These are phyloP conservation scores for Boletus rex-veris DNA, from an alignment of 768 basidiomycete species.

Conservation along the genomic window DNA sequence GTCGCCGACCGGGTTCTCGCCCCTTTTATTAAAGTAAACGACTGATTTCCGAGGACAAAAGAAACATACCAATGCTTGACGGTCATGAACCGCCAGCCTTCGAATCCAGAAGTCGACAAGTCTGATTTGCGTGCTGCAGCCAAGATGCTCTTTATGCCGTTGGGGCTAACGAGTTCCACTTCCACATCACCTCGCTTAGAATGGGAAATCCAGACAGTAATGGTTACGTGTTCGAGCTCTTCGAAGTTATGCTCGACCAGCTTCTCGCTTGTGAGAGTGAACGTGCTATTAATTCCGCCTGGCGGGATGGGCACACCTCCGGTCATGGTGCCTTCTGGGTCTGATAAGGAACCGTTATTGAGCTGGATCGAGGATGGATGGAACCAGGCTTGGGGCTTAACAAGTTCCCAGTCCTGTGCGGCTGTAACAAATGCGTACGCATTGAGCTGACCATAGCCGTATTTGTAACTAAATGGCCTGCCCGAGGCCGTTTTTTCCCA, in stretches of 20 bases:
- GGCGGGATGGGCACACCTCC: conserved; percentile 66
- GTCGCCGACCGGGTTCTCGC: conserved; percentile 83
- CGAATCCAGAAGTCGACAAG: conserved; percentile 61
- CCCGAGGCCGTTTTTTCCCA: conserved; percentile 76
- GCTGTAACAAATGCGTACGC: conserved; percentile 78
- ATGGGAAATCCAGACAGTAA: conserved; percentile 93
- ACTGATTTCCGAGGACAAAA: not conserved
- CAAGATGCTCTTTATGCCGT: conserved; percentile 80
- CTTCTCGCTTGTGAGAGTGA: conserved; percentile 64
- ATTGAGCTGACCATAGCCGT: conserved; percentile 89
- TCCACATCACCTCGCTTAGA: conserved; percentile 86
- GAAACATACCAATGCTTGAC: conserved; percentile 87
- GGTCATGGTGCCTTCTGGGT: conserved; percentile 42
- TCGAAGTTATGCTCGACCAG: conserved; percentile 78
- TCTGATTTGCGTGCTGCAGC: conserved; percentile 71
- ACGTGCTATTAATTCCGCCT: conserved; percentile 61
- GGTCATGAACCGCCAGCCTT: conserved; percentile 98
- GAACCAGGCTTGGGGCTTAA: conserved; percentile 94
- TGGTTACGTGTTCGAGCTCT: conserved; percentile 85
- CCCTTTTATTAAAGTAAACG: conserved; percentile 52
- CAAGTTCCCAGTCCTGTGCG: conserved; percentile 77
- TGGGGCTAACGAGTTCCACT: conserved; percentile 82
- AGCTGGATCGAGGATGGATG: conserved; percentile 70
- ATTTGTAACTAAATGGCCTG: conserved; percentile 77
- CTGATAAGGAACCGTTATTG: conserved; percentile 51